phyloP scores from a whole-genome alignment of 768 basidiomycete species.

The Dioszegia crocea region DNA sequence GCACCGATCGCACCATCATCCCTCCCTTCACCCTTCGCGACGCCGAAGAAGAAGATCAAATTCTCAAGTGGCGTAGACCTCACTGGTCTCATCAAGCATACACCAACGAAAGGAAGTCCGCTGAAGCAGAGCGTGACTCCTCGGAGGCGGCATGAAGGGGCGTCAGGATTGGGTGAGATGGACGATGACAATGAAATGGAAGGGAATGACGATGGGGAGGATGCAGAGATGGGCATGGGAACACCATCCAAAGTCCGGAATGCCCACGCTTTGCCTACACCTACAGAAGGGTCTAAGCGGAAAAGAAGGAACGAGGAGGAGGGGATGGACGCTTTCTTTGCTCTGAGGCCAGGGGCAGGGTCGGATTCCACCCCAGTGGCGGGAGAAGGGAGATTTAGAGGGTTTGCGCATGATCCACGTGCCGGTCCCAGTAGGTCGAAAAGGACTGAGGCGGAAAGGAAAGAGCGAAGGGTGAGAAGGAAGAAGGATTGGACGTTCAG shows the following conservation, averaged over 20 bases:
- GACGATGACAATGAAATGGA: slow-evolving; percentile 8
- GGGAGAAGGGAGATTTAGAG: slow-evolving; percentile 1
- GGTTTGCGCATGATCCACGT: neutral
- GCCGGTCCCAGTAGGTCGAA: neutral
- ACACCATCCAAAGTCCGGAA: slow-evolving; percentile 28
- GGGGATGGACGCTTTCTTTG: slow-evolving; percentile 12
- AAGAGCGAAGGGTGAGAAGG: slow-evolving; percentile 4
- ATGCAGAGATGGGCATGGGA: slow-evolving; percentile 11
- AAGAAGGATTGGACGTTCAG: slow-evolving; percentile 36
- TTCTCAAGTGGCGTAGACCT: slow-evolving; percentile 33
- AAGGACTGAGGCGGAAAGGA: neutral
- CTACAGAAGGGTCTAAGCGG: neutral
- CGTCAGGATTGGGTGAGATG: neutral
- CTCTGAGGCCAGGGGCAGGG: slow-evolving; percentile 24
- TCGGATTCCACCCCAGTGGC: neutral
- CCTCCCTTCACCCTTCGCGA: slow-evolving; percentile 14
- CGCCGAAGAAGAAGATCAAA: slow-evolving; percentile 35
- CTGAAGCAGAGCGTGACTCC: slow-evolving; percentile 29
- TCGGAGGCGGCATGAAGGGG: neutral
- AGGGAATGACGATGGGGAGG: slow-evolving; percentile 8
- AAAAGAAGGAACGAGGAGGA: neutral
- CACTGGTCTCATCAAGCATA: slow-evolving; percentile 18
- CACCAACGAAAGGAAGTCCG: slow-evolving; percentile 24
- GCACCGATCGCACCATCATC: neutral
- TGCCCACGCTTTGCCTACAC: neutral